Evolutionary conservation across 768 basidiomycete genomes (phyloP).

Genomic region (Royoungia palumana): DNA sequence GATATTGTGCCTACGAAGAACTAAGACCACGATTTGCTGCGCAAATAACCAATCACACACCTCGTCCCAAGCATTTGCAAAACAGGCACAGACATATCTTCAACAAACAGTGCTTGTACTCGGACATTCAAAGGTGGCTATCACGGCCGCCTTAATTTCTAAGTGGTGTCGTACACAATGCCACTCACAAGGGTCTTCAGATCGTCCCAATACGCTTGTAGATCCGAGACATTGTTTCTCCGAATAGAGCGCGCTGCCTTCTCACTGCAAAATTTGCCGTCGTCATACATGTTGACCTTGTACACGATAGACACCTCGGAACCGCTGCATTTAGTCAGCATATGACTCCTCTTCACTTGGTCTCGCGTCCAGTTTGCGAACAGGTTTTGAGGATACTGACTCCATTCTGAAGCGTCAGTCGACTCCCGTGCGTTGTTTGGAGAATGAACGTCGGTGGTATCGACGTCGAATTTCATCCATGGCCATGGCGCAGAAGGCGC

Average conservation of each 20-base stretch:
- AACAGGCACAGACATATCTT: slow-evolving; percentile 33
- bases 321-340: slow-evolving; percentile 23
- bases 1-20: slow-evolving; percentile 33
- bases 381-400: slow-evolving; percentile 45
- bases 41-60: slow-evolving; percentile 18
- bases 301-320: slow-evolving; percentile 17
- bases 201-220: slow-evolving; percentile 29
- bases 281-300: slow-evolving; percentile 13
- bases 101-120: slow-evolving; percentile 38
- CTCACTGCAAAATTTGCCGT: slow-evolving; percentile 18
- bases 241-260: slow-evolving; percentile 10
- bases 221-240: slow-evolving; percentile 8
- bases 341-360: slow-evolving; percentile 38
- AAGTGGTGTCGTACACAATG: not conserved
- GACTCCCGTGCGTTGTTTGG: not conserved
- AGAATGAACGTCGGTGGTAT: slow-evolving; percentile 1
- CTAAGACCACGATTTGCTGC: not conserved
- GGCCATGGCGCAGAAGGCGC: slow-evolving; percentile 41
- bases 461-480: slow-evolving; percentile 32
- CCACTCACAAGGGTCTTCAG: slow-evolving; percentile 26
- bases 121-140: slow-evolving; percentile 28
- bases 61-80: slow-evolving; percentile 40
- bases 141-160: not conserved
- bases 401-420: slow-evolving; percentile 22
- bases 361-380: slow-evolving; percentile 53